These are phyloP conservation scores for Xanthoconium purpureum DNA, from an alignment of 768 basidiomycete species.

Conservation along the genomic window DNA sequence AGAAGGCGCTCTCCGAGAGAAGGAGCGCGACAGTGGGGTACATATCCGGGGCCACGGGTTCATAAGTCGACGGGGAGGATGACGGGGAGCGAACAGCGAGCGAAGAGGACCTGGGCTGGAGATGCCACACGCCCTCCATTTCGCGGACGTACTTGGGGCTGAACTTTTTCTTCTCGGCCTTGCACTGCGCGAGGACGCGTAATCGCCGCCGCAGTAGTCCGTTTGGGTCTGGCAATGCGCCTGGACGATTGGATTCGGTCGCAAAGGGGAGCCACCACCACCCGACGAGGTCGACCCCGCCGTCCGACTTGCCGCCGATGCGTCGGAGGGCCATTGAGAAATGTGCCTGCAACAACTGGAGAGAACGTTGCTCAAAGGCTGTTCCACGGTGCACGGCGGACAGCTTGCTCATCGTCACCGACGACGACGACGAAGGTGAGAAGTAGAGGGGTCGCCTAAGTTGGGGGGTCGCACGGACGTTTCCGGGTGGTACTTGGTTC, in stretches of 20 bases:
- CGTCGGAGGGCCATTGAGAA: constrained; percentile 78
- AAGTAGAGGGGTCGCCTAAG: constrained; percentile 8
- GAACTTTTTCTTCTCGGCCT: constrained; percentile 81
- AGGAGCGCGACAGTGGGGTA: constrained; percentile 59
- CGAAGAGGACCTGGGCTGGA: constrained; percentile 12
- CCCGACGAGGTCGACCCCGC: constrained; percentile 83
- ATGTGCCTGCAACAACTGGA: constrained; percentile 53
- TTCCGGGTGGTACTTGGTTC: not conserved
- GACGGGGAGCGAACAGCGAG: not conserved
- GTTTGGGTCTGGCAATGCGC: constrained; percentile 13
- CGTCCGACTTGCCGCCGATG: constrained; percentile 86
- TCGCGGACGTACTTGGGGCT: constrained; percentile 83
- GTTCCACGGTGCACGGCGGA: constrained; percentile 66
- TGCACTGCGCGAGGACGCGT: constrained; percentile 85
- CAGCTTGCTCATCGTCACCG: constrained; percentile 4
- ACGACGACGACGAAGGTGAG: not conserved
- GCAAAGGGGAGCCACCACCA: constrained; percentile 85
- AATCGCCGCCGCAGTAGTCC: constrained; percentile 46
- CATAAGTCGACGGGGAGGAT: not conserved
- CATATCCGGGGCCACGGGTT: not conserved
- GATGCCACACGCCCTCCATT: constrained; percentile 81
- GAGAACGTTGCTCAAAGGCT: constrained; percentile 71
- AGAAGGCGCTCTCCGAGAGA: constrained; percentile 79
- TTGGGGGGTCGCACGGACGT: constrained; percentile 17
- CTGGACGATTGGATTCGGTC: not conserved